These are phyloP conservation scores for Hyaloscypha bicolor DNA, from an alignment of 495 filamentous ascomycete species.

Conservation along the genomic window DNA sequence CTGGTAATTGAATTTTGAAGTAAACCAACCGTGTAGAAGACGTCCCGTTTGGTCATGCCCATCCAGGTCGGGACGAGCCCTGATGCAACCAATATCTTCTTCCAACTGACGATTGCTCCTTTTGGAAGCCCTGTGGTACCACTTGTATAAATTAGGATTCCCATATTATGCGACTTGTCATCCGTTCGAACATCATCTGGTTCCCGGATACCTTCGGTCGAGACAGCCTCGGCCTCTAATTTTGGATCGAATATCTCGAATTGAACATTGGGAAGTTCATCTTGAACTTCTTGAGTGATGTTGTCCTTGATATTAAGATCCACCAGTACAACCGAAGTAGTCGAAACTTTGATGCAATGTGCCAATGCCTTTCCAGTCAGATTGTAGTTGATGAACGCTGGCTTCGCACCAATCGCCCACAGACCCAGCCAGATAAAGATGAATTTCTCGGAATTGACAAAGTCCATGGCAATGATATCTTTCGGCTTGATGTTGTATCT, in stretches of 20 bases:
- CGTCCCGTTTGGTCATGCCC: constrained; percentile 58
- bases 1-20: not conserved
- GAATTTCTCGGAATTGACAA: constrained; percentile 83
- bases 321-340: constrained; percentile 70
- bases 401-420: constrained; percentile 85
- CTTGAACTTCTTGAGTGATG: constrained; percentile 48
- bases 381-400: constrained; percentile 97
- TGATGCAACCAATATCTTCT: constrained; percentile 58
- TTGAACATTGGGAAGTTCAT: constrained; percentile 48
- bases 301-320: constrained; percentile 65
- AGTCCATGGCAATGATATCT: constrained; percentile 87
- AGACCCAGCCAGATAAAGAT: constrained; percentile 83
- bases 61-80: constrained; percentile 61
- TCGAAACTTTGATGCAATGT: constrained; percentile 77
- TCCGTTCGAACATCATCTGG: constrained; percentile 62
- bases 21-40: constrained; percentile 76
- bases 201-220: constrained; percentile 59
- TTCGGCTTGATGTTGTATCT: constrained; percentile 67
- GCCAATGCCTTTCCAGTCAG: constrained; percentile 71
- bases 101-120: constrained; percentile 81
- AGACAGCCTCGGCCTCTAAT: constrained; percentile 61
- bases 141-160: constrained; percentile 79
- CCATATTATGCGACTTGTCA: constrained; percentile 57
- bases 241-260: constrained; percentile 65
- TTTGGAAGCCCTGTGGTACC: constrained; percentile 94